A percentile compares a stretch with the other conserved stretches of the same genome.
phyloP scores from a whole-genome alignment of 1,139 yeast genomes.

The Nakaseomyces kungkrabaensis region DNA sequence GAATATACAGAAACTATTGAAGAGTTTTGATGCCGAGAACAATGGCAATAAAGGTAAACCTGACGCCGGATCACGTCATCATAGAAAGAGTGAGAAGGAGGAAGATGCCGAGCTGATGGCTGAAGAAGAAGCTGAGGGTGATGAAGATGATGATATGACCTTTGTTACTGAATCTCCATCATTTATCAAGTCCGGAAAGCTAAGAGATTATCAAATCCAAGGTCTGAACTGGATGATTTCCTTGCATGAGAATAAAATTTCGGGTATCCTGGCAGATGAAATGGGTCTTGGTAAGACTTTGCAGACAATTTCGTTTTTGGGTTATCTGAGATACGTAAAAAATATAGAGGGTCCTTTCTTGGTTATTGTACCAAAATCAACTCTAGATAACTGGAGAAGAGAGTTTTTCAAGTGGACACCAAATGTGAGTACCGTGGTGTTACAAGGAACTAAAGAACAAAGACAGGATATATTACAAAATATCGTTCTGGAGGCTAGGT shows the following conservation, averaged over 20 bases:
- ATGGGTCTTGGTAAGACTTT: conserved; percentile 97
- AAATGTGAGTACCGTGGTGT: conserved; percentile 53
- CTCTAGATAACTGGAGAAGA: conserved; percentile 71
- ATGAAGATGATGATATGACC: conserved; percentile 32
- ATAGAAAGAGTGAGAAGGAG: conserved; percentile 75
- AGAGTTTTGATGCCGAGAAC: conserved; percentile 26
- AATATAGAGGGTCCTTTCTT: conserved; percentile 62
- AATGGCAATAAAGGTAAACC: conserved; percentile 18
- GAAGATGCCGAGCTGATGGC: conserved; percentile 82
- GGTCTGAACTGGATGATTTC: conserved; percentile 90
- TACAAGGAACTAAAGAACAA: conserved; percentile 66
- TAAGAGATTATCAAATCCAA: conserved; percentile 81
- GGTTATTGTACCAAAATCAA: conserved; percentile 68
- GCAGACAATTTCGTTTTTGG: conserved; percentile 80
- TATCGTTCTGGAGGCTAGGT: conserved; percentile 47
- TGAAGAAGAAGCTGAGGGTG: conserved; percentile 67
- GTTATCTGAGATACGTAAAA: conserved; percentile 54
- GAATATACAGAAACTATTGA: conserved; percentile 40
- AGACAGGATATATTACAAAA: conserved; percentile 45
- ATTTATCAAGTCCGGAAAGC: conserved; percentile 46
- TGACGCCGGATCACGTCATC: conserved; percentile 30
- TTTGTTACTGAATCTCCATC: conserved; percentile 44
- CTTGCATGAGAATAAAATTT: conserved; percentile 69
- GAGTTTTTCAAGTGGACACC: conserved; percentile 77
- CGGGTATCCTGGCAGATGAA: conserved; percentile 94